Conservation (phyloP, 2,329 filamentous ascomycete species). For the Penicillium janthinellum region DNA sequence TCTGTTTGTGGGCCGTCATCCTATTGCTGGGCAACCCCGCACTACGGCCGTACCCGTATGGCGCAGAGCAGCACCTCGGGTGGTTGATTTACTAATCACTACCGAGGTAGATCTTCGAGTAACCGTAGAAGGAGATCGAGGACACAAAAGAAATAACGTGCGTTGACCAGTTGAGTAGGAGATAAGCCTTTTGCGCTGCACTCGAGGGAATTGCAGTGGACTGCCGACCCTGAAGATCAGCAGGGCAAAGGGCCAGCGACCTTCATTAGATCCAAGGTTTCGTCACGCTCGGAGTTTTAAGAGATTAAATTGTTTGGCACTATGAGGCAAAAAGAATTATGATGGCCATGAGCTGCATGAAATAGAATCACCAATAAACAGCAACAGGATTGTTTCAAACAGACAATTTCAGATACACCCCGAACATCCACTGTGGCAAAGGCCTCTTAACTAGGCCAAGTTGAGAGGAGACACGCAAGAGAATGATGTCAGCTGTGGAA, state of each 20-base stretch:
- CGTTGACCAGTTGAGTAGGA: neutral
- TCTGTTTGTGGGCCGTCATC: neutral
- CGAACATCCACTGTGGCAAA: neutral
- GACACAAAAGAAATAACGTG: neutral
- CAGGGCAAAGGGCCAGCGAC: no score
- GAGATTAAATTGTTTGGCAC: no score
- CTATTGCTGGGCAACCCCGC: neutral
- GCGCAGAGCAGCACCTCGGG: neutral
- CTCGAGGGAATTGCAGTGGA: no score
- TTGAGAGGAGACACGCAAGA: conserved; percentile 35
- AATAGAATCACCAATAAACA: neutral
- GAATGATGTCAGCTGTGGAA: conserved; percentile 32
- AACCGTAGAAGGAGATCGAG: neutral
- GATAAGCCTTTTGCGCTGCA: neutral
- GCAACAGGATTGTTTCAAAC: neutral
- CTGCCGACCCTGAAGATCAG: no score
- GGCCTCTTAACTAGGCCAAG: conserved; percentile 5
- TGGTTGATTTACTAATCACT: neutral
- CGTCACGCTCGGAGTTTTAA: no score
- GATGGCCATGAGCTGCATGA: neutral
- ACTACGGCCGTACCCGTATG: neutral
- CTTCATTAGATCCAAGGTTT: no score
- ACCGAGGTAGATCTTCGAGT: neutral
- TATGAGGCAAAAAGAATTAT: no score
- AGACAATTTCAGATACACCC: neutral